Evolutionary conservation across 2,329 filamentous ascomycete genomes (phyloP).

Genomic region (Clonostachys sp.): DNA sequence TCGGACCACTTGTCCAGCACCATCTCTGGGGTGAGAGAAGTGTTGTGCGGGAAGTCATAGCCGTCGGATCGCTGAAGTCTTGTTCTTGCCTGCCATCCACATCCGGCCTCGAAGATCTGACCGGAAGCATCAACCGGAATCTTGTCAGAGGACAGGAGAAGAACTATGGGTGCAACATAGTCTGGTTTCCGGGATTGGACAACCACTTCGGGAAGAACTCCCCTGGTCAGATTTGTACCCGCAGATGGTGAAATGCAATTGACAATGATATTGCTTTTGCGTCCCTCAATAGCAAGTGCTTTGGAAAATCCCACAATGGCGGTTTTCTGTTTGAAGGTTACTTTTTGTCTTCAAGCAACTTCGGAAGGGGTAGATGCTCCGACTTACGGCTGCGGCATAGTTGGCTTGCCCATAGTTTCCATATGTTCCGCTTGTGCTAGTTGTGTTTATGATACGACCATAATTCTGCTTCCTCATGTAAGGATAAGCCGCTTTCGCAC

Average conservation of each 20-base stretch:
- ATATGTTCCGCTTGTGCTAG: conserved; percentile 95
- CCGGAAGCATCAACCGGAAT: conserved; percentile 76
- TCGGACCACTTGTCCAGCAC: conserved; percentile 71
- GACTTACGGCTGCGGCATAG: conserved; percentile 80
- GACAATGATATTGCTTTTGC: conserved; percentile 96
- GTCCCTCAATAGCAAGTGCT: conserved; percentile 85
- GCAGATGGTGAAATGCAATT: conserved; percentile 98
- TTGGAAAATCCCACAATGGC: conserved; percentile 95
- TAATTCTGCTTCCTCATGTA: conserved; percentile 99
- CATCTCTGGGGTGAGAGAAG: conserved; percentile 77
- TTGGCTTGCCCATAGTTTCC: conserved; percentile 99
- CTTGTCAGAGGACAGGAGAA: conserved; percentile 80
- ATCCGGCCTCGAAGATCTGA: conserved; percentile 89
- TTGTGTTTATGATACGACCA: conserved; percentile 93
- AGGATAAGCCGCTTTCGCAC: conserved; percentile 96
- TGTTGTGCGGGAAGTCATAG: conserved; percentile 85
- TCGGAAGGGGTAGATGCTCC: background rate
- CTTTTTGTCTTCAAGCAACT: conserved; percentile 1
- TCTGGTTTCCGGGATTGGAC: conserved; percentile 99
- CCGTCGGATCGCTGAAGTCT: conserved; percentile 93
- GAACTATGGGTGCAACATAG: conserved; percentile 91
- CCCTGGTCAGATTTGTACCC: conserved; percentile 90
- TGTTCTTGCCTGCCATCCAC: conserved; percentile 87
- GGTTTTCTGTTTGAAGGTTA: conserved; percentile 56
- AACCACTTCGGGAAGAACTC: conserved; percentile 93